Base-by-base conservation (phyloP, 2,329 filamentous ascomycete species). In the Sporothrix pallida region DNA sequence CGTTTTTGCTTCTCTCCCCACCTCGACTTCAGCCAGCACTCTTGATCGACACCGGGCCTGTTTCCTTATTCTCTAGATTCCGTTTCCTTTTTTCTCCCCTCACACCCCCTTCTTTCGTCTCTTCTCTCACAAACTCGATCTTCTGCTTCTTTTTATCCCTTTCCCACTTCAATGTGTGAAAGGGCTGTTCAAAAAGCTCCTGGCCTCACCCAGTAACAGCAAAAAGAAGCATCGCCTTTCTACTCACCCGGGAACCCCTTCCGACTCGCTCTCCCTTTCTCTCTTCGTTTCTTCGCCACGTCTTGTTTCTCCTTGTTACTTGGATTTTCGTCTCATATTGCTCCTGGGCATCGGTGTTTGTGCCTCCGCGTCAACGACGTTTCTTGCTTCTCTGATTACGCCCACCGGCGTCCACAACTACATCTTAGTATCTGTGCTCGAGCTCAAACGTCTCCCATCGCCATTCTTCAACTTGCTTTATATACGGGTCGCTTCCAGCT, bases 41-140 rank as follows among this genome's bases (percentile, higher is more conserved):
- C 44, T 42, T 71, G 72, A 74, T 74, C 71, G 52, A 60, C 71
- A 50, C 60, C 52, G 62, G 50, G 42, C 62, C 52, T 70, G 68
- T 50, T 69, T 62, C 44, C 71, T 60, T 46, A 50, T 52, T 62
- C 48, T 63, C n/a, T 46, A 23, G 5, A 31, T 70, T 37, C 50
- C 20, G 9, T 44, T 56, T 26, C 67, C 13, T n/a, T 58, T 17
- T 63, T 23, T 13, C 23, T 48, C 46, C 10, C 62, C 20, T 31
- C 60, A 17, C 65, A 17, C 23, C 65, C 52, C 63, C 58, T 72
- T 37, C 72, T 74, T 54, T 48, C 46, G 13, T 70, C 31, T 56
- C 67, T 17, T 37, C 20, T 23, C 20, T 37, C 17, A 37, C 31
- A 37, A 37, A 37, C 58, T 65, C 7, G 37, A 9, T 56, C 23